phyloP scores from a whole-genome alignment of 2,329 filamentous ascomycete species.

The Sclerotinia spermophila region DNA sequence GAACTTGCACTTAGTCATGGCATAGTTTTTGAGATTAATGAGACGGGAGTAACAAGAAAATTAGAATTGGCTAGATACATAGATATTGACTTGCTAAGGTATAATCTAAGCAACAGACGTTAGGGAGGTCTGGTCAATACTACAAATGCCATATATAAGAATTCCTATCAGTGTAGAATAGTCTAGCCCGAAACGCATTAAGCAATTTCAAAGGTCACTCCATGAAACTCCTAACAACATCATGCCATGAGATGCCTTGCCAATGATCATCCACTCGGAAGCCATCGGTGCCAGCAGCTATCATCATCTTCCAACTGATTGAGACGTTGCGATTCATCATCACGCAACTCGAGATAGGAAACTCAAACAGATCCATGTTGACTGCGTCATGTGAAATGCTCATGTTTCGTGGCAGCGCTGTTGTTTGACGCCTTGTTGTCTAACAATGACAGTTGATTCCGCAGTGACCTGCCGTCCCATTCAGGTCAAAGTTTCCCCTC shows the following conservation, averaged over 20 bases:
- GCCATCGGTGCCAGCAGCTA: not conserved
- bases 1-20: not conserved
- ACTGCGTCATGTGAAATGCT: not conserved
- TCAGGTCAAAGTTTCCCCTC: not conserved
- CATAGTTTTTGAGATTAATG: not conserved
- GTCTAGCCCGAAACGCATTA: not conserved
- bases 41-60: not conserved
- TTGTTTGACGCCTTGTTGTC: not conserved
- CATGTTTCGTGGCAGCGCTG: no score
- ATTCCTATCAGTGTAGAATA: not conserved
- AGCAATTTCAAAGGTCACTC: not conserved
- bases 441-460: not conserved
- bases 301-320: no score
- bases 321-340: not conserved
- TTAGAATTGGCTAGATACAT: constrained; percentile 7
- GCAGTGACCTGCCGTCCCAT: no score
- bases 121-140: not conserved
- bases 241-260: not conserved
- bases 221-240: not conserved
- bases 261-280: not conserved
- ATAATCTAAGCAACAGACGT: not conserved
- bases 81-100: not conserved
- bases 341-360: not conserved
- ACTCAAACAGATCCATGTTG: not conserved
- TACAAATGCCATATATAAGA: not conserved